Evolutionary conservation across 2,329 filamentous ascomycete species (phyloP), one percentile per base, ranked within the genome.

Genomic region (Didymella sp.): DNA sequence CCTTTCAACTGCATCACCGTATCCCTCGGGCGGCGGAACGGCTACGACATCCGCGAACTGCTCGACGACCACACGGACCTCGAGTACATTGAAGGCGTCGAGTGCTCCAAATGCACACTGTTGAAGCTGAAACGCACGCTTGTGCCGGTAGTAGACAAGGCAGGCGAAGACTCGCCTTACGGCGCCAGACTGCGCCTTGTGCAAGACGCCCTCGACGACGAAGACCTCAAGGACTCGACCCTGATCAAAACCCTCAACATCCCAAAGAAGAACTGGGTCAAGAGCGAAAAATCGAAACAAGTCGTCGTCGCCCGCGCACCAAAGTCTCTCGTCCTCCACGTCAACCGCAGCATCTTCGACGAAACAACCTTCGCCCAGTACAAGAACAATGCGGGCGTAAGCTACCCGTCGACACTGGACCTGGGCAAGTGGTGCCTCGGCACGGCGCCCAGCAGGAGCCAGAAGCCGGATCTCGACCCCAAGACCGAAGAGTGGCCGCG

Each of bases 1-100:
- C 92, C 92, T 0, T 98, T 98, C 81, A 97, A 95, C 71, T 97
- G 92, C 70, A 80, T 98, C 43, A 97, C 94, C 0, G 85, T 98
- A 0, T 92, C 89, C 31, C 85, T 98, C 1, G 91, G 90, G 1
- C 78, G 82, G 44, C 83, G 81, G 61, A 56, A 50, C 22, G 80
- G 83, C 17, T 91, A 93, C 69, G 85, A 92, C 59, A 78, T 98
- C 0, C 87, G 87, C 55, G 88, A 95, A 57, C 89, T 92, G 52
- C 78, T 99, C 19, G 89, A 96, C 71, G 87, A 92, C 21, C 96
- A 94, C 72, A 95, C 91, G 25, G 85, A 87, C 12, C 82, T 97
- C 8, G 95, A 98, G 72, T 82, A 85, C 1, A 96, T 99, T 55
- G 87, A 92, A 64, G 92, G 91, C 0, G 93, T 98, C 2, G 89